Evolutionary conservation across 2,329 filamentous ascomycete species (phyloP), one percentile per base, ranked within the genome.

Genomic region (Byssothecium circinans): DNA sequence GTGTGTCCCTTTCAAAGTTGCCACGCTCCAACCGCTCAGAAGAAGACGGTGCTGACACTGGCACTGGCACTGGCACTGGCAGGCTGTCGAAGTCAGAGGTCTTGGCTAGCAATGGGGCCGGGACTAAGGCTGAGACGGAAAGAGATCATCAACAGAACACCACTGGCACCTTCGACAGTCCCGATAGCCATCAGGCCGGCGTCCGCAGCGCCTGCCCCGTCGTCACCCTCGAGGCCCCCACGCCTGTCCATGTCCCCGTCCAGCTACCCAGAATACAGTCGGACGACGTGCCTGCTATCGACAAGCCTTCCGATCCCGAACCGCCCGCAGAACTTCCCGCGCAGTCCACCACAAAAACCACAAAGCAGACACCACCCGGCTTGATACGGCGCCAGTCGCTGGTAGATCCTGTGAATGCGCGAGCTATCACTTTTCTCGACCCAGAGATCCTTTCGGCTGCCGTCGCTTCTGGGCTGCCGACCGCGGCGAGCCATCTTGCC

Each of bases 401-500:
- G 41, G 66, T 72, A 39, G 60, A 61, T 46, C 60, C 60, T 55
- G 60, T 73, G 54, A 71, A 75, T 73, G 70, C 68, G 25, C 64
- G 61, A 45, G 58, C 73, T 43, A 81, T 82, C 59, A 78, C 78
- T 10, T 73, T 85, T 39, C 75, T 85, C 52, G 74, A 78, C 56
- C 65, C 75, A 40, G 71, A 73, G 49, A 50, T 39, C 5, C 20
- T 49, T n/a, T 41, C 57, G 30, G 49, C 54, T 33, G 43, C 50
- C 14, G 63, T 74, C 43, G 52, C 45, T 8, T 41, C 58, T 14
- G 54, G 43, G 41, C 54, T 60, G 34, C 53, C 60, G 12, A 50
- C 58, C 18, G 53, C 67, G 54, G 36, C 7, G 11, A 23, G 22
- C 36, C 19, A 25, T 62, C 68, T 56, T 73, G 74, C 70, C 69